Conservation (phyloP, 2,329 filamentous ascomycete genomes). For the Grosmannia clavigera region DNA sequence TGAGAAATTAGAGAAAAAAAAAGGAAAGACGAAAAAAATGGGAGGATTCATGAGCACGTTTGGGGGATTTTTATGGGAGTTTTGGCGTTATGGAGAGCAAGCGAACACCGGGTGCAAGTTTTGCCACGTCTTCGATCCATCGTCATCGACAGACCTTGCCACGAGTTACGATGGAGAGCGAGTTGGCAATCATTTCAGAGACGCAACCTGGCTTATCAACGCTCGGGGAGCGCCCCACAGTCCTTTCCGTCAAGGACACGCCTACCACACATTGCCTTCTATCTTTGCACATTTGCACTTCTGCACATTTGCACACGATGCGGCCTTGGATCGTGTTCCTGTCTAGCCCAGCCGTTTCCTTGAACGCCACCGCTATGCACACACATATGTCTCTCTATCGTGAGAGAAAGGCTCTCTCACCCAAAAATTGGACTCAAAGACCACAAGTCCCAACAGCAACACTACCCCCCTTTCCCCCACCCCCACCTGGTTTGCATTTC, state of each 20-base stretch:
- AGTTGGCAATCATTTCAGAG: too few species aligned
- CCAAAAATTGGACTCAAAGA: background rate
- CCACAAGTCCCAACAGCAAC: background rate
- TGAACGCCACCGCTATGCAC: conserved; percentile 32
- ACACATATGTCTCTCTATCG: background rate
- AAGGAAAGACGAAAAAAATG: background rate
- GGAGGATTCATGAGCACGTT: background rate
- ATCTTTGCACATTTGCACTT: background rate
- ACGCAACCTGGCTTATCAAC: too few species aligned
- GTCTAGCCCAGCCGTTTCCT: background rate
- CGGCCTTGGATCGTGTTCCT: background rate
- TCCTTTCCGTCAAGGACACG: too few species aligned
- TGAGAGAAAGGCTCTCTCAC: background rate
- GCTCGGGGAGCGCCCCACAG: too few species aligned
- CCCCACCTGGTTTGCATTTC: too few species aligned
- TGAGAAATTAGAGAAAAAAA: background rate
- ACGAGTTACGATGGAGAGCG: too few species aligned
- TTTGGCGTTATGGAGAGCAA: background rate
- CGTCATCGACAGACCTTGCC: too few species aligned
- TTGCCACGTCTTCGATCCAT: too few species aligned
- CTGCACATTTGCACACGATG: too few species aligned
- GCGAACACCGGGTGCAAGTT: too few species aligned
- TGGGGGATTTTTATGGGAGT: background rate
- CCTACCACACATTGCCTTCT: background rate
- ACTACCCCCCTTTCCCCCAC: too few species aligned